Evolutionary conservation across 148 eudicot genomes (phyloP).

Genomic region (Pouteria glomerata): DNA sequence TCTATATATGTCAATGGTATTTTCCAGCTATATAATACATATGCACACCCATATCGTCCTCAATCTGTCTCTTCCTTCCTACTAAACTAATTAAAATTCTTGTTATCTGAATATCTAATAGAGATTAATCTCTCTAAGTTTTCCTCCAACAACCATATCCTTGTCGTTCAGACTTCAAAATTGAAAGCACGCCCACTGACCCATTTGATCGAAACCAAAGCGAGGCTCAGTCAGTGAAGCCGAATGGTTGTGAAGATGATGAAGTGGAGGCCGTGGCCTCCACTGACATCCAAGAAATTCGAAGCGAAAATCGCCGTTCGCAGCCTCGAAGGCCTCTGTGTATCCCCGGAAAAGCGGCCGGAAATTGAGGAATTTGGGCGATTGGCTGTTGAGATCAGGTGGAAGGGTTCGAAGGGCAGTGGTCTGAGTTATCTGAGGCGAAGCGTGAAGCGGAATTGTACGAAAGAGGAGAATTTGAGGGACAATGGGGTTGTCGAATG

Average conservation of each 20-base stretch:
- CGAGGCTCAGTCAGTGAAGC: not conserved
- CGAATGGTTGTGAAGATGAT: conserved; percentile 71
- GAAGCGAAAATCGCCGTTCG: conserved; percentile 42
- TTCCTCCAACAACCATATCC: not conserved
- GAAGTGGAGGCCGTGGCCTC: conserved; percentile 70
- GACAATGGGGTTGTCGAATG: conserved; percentile 52
- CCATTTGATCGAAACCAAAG: not conserved
- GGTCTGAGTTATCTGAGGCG: conserved; percentile 44
- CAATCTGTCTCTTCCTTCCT: no score
- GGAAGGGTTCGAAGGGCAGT: conserved; percentile 63
- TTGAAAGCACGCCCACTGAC: not conserved
- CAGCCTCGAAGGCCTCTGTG: conserved; percentile 31
- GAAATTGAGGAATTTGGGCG: conserved; percentile 13
- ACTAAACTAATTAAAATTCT: not conserved
- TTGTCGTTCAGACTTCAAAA: not conserved
- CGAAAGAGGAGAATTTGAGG: conserved; percentile 31
- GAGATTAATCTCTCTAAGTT: not conserved
- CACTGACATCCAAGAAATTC: conserved; percentile 35
- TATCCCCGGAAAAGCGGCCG: conserved; percentile 7
- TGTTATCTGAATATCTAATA: not conserved
- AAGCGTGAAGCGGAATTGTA: conserved; percentile 40
- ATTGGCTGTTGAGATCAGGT: conserved; percentile 60
- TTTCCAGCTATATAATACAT: not conserved
- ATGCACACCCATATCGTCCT: not conserved
- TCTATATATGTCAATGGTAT: not conserved